A percentile compares a stretch with the other conserved stretches of the same genome.
These are phyloP conservation scores for Heritiera fomes DNA, from an alignment of 345 rosid species.

Conservation along the genomic window DNA sequence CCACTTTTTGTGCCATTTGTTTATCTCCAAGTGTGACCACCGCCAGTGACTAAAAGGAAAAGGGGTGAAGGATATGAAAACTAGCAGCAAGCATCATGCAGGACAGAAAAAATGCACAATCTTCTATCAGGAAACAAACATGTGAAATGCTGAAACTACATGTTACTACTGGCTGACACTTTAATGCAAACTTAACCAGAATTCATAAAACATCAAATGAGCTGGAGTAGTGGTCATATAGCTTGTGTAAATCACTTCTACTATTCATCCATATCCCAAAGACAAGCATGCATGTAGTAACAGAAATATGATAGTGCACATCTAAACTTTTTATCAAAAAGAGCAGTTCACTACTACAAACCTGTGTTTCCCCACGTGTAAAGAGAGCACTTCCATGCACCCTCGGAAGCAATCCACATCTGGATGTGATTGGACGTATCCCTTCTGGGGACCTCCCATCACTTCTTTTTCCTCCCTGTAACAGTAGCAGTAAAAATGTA, in stretches of 20 bases:
- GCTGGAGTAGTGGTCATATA: neutral
- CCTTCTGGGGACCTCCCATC: constrained; percentile 82
- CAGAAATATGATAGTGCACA: neutral
- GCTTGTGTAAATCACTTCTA: neutral
- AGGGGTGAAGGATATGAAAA: constrained; percentile 14
- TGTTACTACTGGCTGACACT: neutral
- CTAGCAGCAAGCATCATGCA: neutral
- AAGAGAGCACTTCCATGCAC: constrained; percentile 98
- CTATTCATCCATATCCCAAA: neutral
- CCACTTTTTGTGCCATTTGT: constrained; percentile 96
- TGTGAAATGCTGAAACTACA: neutral
- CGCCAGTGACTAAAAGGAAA: constrained; percentile 71
- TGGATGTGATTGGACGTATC: constrained; percentile 86
- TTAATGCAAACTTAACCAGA: constrained; percentile 13
- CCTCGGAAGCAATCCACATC: constrained; percentile 92
- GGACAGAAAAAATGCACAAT: neutral
- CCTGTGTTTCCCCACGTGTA: constrained; percentile 99
- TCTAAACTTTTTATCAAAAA: constrained; percentile 8
- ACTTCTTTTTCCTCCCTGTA: constrained; percentile 92
- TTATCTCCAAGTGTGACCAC: constrained; percentile 96
- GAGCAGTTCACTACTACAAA: constrained; percentile 25
- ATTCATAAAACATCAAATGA: neutral
- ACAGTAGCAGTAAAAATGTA: constrained; percentile 23
- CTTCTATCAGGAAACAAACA: constrained; percentile 3
- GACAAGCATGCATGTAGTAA: neutral